These are phyloP conservation scores for Boletus subcaerulescens DNA, from an alignment of 768 basidiomycete species.

Conservation along the genomic window DNA sequence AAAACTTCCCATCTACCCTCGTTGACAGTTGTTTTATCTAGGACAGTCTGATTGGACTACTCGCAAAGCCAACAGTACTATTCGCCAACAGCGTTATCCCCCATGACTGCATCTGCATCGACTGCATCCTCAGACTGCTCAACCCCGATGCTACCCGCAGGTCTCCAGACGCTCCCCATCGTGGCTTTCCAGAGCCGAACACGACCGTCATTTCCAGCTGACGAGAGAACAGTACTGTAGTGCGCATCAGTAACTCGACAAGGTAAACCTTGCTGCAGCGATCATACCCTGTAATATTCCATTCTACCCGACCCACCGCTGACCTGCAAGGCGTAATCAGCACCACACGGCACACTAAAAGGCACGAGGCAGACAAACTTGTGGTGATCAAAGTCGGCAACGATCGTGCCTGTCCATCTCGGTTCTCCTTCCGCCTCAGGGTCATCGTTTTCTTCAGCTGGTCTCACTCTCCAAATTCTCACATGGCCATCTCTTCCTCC, in stretches of 20 bases:
- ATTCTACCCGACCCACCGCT: conserved; percentile 82
- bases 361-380: conserved; percentile 41
- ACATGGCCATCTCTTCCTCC: conserved; percentile 87
- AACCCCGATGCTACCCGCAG: conserved; percentile 78
- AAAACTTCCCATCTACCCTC: background rate
- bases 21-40: background rate
- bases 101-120: conserved; percentile 45
- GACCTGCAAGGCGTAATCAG: conserved; percentile 42
- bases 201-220: conserved; percentile 79
- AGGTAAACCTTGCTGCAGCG: background rate
- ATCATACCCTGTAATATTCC: conserved; percentile 84
- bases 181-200: conserved; percentile 85
- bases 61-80: conserved; percentile 11
- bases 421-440: conserved; percentile 41
- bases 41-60: background rate
- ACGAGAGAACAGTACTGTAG: conserved; percentile 73
- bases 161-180: conserved; percentile 78
- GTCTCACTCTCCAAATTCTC: conserved; percentile 83
- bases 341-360: background rate
- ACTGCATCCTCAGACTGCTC: conserved; percentile 62
- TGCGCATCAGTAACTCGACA: background rate
- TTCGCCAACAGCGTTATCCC: conserved; percentile 37
- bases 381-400: conserved; percentile 88
- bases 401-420: conserved; percentile 70
- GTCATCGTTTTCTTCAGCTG: conserved; percentile 45